Conservation (phyloP, 1,284 basidiomycete species). For the Trametes hirsuta region DNA sequence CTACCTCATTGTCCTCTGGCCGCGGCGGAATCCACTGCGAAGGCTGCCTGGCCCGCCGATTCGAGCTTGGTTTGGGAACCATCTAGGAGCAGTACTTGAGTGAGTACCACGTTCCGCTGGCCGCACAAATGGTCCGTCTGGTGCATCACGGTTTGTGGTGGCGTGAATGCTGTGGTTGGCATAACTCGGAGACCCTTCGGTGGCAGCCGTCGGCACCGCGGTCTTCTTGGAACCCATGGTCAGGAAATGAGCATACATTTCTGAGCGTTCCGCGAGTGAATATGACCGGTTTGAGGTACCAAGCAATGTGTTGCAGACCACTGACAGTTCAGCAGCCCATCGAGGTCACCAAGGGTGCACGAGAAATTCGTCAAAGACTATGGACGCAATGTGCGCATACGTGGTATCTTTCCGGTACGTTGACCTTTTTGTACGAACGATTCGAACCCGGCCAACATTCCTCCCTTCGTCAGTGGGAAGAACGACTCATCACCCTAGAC, state of each 20-base stretch:
- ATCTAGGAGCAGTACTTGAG: constrained; percentile 62
- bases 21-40: constrained; percentile 53
- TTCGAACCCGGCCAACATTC: not conserved
- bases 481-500: constrained; percentile 75
- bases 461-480: constrained; percentile 63
- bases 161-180: too few species aligned
- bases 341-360: constrained; percentile 54
- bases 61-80: constrained; percentile 50
- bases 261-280: too few species aligned
- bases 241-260: too few species aligned
- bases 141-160: not conserved
- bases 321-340: constrained; percentile 46
- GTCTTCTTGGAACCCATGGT: too few species aligned
- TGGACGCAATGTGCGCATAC: constrained; percentile 54
- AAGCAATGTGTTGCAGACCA: too few species aligned
- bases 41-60: constrained; percentile 62
- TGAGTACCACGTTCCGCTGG: constrained; percentile 34
- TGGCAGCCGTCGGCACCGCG: too few species aligned
- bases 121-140: not conserved
- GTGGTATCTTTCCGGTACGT: constrained; percentile 66
- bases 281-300: too few species aligned
- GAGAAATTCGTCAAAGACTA: constrained; percentile 50
- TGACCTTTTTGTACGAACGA: constrained; percentile 5
- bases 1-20: constrained; percentile 41
- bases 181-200: too few species aligned